These are phyloP conservation scores for Vickermania ingenoplastis DNA, from an alignment of 208 protist species.

Conservation along the genomic window DNA sequence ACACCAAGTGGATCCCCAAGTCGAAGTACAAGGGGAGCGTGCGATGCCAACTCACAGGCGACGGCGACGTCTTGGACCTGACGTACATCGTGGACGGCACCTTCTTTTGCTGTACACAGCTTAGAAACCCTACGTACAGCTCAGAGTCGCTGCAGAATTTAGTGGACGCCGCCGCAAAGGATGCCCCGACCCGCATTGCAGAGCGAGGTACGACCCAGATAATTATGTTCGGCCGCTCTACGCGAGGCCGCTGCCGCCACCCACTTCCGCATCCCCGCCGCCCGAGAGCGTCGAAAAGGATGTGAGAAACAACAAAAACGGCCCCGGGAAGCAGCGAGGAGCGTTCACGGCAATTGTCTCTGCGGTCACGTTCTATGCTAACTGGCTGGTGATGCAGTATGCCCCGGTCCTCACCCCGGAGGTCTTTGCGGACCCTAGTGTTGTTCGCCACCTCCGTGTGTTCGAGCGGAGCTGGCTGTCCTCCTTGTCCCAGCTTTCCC, in stretches of 20 bases:
- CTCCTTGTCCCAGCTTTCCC: constrained; percentile 25
- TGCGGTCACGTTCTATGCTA: constrained; percentile 72
- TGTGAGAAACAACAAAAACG: too few relatives aligned
- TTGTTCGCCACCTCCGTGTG: constrained; percentile 44
- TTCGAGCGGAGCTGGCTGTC: constrained; percentile 53
- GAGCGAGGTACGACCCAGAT: neutral
- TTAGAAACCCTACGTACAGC: constrained; percentile 34
- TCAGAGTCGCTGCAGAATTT: constrained; percentile 24
- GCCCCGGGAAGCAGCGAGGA: too few relatives aligned
- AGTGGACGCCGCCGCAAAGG: neutral
- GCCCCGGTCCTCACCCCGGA: constrained; percentile 20
- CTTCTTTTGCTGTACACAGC: constrained; percentile 11
- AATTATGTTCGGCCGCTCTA: neutral
- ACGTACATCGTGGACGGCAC: constrained; percentile 31
- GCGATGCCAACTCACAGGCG: constrained; percentile 38
- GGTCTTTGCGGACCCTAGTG: constrained; percentile 18
- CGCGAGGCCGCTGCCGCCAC: too few relatives aligned
- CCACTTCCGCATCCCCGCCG: too few relatives aligned
- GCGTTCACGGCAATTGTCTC: too few relatives aligned
- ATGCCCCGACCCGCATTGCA: neutral
- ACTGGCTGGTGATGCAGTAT: constrained; percentile 55
- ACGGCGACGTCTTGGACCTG: constrained; percentile 47
- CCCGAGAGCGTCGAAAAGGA: too few relatives aligned
- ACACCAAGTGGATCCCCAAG: constrained; percentile 59
- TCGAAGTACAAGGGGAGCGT: constrained; percentile 30